Evolutionary conservation across 2,329 filamentous ascomycete species (phyloP).

Genomic region (Hirsutella minnesotensis): DNA sequence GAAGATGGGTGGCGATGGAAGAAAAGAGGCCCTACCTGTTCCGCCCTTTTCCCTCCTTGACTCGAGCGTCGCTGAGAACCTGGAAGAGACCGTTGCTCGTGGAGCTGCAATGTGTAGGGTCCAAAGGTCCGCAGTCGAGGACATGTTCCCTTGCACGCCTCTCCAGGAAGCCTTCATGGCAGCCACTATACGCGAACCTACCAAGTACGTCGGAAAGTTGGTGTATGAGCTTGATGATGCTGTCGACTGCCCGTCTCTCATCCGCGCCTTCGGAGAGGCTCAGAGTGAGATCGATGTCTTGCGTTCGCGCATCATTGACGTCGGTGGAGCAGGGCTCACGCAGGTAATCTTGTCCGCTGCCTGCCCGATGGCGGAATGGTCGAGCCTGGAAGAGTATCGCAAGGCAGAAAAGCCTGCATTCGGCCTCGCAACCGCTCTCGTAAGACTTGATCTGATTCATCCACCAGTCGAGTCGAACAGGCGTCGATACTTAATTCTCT

Average conservation of each 20-base stretch:
- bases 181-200: slow-evolving; percentile 4
- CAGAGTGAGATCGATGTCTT: slow-evolving; percentile 7
- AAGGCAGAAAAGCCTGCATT: slow-evolving; percentile 1
- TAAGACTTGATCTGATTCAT: slow-evolving; percentile 3
- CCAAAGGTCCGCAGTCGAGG: slow-evolving; percentile 3
- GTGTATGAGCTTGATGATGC: slow-evolving; percentile 4
- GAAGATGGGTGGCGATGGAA: background rate
- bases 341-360: slow-evolving; percentile 5
- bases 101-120: slow-evolving; percentile 7
- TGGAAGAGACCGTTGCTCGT: background rate
- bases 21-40: background rate
- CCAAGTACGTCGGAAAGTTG: slow-evolving; percentile 7
- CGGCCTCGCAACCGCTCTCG: slow-evolving; percentile 7
- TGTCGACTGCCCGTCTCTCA: too few species aligned
- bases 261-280: slow-evolving; percentile 2
- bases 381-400: background rate
- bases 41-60: slow-evolving; percentile 1
- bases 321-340: slow-evolving; percentile 5
- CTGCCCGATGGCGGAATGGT: background rate
- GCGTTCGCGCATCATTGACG: slow-evolving; percentile 6
- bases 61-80: background rate
- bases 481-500: slow-evolving; percentile 5
- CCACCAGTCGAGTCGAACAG: background rate
- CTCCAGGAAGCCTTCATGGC: slow-evolving; percentile 10
- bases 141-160: slow-evolving; percentile 10